A percentile compares a stretch with the other conserved stretches of the same genome.
Evolutionary conservation across 352 stramenopile species (phyloP).

Genomic region (Phytopythium sindhum): DNA sequence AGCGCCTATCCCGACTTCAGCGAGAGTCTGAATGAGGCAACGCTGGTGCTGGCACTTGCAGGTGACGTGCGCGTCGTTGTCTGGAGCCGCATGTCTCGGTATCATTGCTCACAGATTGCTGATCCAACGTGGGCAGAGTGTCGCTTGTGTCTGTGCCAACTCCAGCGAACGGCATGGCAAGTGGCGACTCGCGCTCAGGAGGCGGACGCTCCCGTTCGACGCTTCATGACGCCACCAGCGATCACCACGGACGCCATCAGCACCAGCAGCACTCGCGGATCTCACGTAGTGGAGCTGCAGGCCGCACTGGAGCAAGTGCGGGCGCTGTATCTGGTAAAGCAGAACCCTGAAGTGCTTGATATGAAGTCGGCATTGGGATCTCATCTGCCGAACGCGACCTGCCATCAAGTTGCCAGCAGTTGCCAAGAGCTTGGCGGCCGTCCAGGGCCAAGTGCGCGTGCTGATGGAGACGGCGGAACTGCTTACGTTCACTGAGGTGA

Average conservation of each 20-base stretch:
- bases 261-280: constrained; percentile 4
- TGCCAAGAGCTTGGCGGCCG: constrained; percentile 18
- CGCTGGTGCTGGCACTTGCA: constrained; percentile 40
- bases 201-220: neutral
- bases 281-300: constrained; percentile 14
- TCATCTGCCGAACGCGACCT: neutral
- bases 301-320: constrained; percentile 26
- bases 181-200: constrained; percentile 6
- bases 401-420: constrained; percentile 26
- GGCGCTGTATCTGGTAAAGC: constrained; percentile 30
- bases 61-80: constrained; percentile 6
- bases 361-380: neutral
- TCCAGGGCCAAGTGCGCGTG: constrained; percentile 41
- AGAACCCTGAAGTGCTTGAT: neutral
- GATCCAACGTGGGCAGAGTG: constrained; percentile 14
- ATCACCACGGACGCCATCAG: neutral
- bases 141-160: constrained; percentile 20
- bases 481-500: constrained; percentile 25
- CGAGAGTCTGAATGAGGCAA: constrained; percentile 25
- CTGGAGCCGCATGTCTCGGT: neutral
- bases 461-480: constrained; percentile 48
- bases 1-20: constrained; percentile 42
- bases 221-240: neutral
- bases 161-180: constrained; percentile 31
- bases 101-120: neutral